Base-by-base conservation (phyloP, 306 rosid species). In the Cucumis cinereus region DNA sequence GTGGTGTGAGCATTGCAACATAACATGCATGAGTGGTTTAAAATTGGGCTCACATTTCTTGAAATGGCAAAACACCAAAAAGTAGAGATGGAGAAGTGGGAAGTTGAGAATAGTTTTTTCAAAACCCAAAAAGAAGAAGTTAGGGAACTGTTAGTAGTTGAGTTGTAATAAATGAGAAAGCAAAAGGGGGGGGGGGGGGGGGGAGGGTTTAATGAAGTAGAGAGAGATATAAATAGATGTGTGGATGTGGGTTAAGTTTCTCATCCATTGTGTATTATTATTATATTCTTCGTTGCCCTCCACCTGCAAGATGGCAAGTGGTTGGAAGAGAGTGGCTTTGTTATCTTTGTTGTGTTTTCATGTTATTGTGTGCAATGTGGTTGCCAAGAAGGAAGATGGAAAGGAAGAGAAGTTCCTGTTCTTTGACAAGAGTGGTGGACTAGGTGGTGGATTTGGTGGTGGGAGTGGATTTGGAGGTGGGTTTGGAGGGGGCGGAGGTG, bases 131-230 rank as follows among this genome's bases (percentile, higher is more conserved):
- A 3, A 13, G 28, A 28, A 8, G 6, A 63, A 45, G 52, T 45
- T 45, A 30, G 52, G 17, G 38, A 86, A 66, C 79, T 35, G 96
- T 50, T 89, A 40, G 96, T 58, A 0, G 98, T 89, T 92, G 96
- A 81, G 85, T 45, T 13, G 54, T 16, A 78, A 81, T 86, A 75
- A 88, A 68, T 82, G 61, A 28, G 58, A 54, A 78, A 50, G 76
- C 55, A 17, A 57, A 38, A 53, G 23, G 40, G 12, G 22, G 3
- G 12, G 22, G 3, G 23, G 40, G 12, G 22, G 3, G 23, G 40
- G 12, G 22, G 3, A 3, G 35, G 35, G 19, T 52, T 47, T 43
- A 15, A 40, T 41, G 52, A 17, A 50, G 5, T 30, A 30, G 35
- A 30, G 55, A 15, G 55, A 17, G 28, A 54, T 73, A 73, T 53